Conservation (phyloP, 805 yeast species). For the Suhomyces prunicola region DNA sequence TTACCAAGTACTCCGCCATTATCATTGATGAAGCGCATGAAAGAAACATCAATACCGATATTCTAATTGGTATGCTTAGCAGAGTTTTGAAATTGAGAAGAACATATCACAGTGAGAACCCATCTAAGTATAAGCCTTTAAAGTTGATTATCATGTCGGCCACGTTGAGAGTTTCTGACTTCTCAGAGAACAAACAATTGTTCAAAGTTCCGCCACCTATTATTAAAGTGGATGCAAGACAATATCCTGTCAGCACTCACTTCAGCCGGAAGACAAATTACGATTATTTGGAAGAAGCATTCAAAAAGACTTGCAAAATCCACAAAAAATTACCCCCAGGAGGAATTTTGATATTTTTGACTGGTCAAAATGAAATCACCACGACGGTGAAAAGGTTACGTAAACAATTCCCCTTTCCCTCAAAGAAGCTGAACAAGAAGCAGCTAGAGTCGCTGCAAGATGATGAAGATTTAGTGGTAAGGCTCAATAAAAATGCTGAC, state of each 20-base stretch:
- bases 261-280: constrained; percentile 76
- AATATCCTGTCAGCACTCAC: constrained; percentile 88
- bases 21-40: constrained; percentile 98
- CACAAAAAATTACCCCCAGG: constrained; percentile 89
- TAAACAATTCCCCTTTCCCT: constrained; percentile 60
- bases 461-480: constrained; percentile 24
- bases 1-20: constrained; percentile 79
- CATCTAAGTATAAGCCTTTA: constrained; percentile 53
- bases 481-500: constrained; percentile 58
- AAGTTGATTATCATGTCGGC: constrained; percentile 96
- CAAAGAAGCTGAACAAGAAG: constrained; percentile 13
- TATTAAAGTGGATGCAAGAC: constrained; percentile 86
- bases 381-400: constrained; percentile 68
- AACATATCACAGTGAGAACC: constrained; percentile 47
- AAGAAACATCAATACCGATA: constrained; percentile 93
- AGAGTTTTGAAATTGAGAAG: constrained; percentile 74
- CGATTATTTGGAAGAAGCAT: constrained; percentile 84
- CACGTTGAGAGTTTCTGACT: constrained; percentile 88
- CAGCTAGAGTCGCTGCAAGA: constrained; percentile 16
- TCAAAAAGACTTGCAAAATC: constrained; percentile 78
- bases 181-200: constrained; percentile 72
- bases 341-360: constrained; percentile 84
- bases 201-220: constrained; percentile 82
- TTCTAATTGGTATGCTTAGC: constrained; percentile 89
- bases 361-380: constrained; percentile 92